A percentile compares a stretch with the other conserved stretches of the same genome.
phyloP scores from a whole-genome alignment of 176 grass and related monocot species.

The Rhynchospora breviuscula region DNA sequence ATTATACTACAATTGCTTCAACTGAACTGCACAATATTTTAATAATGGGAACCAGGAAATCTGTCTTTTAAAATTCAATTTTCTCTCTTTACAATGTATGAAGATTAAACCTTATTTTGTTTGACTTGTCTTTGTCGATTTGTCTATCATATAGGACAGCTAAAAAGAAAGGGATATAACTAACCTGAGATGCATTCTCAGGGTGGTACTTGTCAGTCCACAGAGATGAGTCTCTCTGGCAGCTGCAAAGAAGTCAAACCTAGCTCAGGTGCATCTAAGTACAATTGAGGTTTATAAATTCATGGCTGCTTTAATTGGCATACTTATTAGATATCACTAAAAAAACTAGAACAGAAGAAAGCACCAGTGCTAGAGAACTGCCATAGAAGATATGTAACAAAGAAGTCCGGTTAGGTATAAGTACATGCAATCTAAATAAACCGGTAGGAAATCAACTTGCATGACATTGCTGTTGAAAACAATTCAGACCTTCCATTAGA shows the following conservation, averaged over 20 bases:
- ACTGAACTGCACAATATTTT: background rate
- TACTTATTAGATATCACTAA: background rate
- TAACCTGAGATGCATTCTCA: constrained; percentile 80
- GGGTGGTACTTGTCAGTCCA: constrained; percentile 91
- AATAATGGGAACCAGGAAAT: background rate
- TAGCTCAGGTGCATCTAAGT: background rate
- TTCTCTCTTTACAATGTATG: background rate
- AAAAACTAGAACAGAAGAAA: background rate
- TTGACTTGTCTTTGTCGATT: background rate
- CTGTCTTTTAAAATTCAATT: background rate
- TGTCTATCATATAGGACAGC: background rate
- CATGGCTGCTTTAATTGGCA: background rate
- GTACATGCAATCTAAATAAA: background rate
- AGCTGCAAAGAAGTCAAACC: constrained; percentile 29
- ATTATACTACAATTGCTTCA: background rate
- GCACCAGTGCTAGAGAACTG: background rate
- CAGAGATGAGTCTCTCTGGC: constrained; percentile 36
- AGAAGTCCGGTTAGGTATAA: background rate
- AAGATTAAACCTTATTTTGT: background rate
- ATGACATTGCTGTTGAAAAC: constrained; percentile 15
- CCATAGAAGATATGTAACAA: background rate
- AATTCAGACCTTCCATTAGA: constrained; percentile 34
- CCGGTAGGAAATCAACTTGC: background rate
- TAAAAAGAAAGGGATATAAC: constrained; percentile 21
- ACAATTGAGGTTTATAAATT: background rate